Evolutionary conservation across 768 basidiomycete genomes (phyloP).

Genomic region (Mycena amicta): DNA sequence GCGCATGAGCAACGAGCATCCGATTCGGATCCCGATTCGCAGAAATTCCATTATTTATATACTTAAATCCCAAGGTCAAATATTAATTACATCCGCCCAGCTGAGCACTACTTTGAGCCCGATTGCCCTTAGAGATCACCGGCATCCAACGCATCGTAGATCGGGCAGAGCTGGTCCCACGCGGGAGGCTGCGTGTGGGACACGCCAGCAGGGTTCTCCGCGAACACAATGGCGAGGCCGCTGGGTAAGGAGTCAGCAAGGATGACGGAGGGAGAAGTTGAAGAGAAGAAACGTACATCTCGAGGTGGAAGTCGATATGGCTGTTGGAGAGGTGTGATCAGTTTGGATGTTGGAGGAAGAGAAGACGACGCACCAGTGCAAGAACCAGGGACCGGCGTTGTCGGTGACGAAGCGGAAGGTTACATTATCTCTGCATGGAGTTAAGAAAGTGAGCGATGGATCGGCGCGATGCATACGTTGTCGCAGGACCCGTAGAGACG

Average conservation of each 20-base stretch:
- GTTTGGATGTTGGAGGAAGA: neutral
- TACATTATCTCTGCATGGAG: slow-evolving; percentile 5
- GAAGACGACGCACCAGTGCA: slow-evolving; percentile 7
- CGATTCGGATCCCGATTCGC: too few relatives aligned
- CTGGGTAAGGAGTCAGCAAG: neutral
- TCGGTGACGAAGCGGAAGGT: slow-evolving; percentile 22
- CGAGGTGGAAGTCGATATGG: slow-evolving; percentile 15
- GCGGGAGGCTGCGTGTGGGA: neutral
- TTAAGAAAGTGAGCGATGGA: neutral
- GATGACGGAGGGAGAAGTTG: neutral
- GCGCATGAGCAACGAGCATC: too few relatives aligned
- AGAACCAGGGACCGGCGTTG: slow-evolving; percentile 20
- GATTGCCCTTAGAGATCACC: too few relatives aligned
- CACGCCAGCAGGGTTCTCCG: neutral
- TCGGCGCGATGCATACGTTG: too few relatives aligned
- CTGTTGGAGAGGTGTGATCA: neutral
- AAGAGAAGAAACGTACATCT: neutral
- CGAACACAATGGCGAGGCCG: neutral
- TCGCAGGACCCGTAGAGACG: slow-evolving; percentile 8
- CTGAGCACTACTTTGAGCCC: too few relatives aligned
- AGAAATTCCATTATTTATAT: too few relatives aligned
- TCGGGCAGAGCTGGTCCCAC: neutral
- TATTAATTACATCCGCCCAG: too few relatives aligned
- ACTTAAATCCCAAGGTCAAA: too few relatives aligned
- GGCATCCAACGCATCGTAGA: neutral